Evolutionary conservation across 345 rosid species (phyloP).

Genomic region (Pistacia atlantica): DNA sequence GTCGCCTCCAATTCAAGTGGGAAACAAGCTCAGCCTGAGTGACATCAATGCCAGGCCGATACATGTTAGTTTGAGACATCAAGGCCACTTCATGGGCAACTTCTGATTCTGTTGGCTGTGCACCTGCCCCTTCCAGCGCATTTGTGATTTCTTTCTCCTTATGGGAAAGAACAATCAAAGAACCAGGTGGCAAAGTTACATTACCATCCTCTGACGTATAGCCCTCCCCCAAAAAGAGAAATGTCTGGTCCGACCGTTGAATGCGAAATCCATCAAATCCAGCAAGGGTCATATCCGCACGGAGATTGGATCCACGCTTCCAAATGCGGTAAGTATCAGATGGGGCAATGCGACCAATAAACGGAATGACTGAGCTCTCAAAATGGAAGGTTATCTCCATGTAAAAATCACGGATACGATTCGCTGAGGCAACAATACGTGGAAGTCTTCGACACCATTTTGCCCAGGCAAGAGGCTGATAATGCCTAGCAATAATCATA

Average conservation of each 20-base stretch:
- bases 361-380: slow-evolving; percentile 97
- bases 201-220: slow-evolving; percentile 74
- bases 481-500: slow-evolving; percentile 85
- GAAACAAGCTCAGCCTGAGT: slow-evolving; percentile 95
- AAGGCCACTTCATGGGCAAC: slow-evolving; percentile 89
- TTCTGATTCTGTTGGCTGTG: slow-evolving; percentile 89
- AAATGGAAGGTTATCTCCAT: slow-evolving; percentile 99
- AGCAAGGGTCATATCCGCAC: slow-evolving; percentile 97
- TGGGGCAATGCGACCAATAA: slow-evolving; percentile 95
- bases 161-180: slow-evolving; percentile 87
- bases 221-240: slow-evolving; percentile 91
- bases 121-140: slow-evolving; percentile 97
- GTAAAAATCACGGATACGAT: slow-evolving; percentile 88
- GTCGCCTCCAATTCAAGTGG: slow-evolving; percentile 95
- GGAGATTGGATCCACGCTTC: slow-evolving; percentile 98
- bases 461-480: slow-evolving; percentile 99
- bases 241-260: slow-evolving; percentile 91
- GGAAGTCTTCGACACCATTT: slow-evolving; percentile 99
- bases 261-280: slow-evolving; percentile 98
- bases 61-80: slow-evolving; percentile 99
- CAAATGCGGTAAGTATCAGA: slow-evolving; percentile 98
- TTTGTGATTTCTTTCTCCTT: slow-evolving; percentile 95
- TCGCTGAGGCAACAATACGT: slow-evolving; percentile 77
- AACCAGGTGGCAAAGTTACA: slow-evolving; percentile 63
- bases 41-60: slow-evolving; percentile 98